Percentiles rank a stretch among this genome's conserved stretches.
phyloP scores from a whole-genome alignment of 805 yeast genomes.

The Jamesozyma rosinii region DNA sequence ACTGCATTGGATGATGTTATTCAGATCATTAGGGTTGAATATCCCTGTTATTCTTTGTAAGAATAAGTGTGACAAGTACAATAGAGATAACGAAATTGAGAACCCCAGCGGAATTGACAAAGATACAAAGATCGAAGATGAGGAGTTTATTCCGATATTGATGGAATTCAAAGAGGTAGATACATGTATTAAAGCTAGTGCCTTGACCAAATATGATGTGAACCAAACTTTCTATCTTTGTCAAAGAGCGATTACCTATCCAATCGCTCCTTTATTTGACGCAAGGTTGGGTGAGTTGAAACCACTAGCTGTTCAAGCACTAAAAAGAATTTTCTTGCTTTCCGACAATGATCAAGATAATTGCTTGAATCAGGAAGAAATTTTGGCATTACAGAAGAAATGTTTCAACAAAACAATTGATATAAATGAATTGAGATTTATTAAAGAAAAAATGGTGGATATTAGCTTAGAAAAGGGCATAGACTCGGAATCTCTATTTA shows the following conservation, averaged over 20 bases:
- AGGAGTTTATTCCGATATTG: constrained; percentile 76
- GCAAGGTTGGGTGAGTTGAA: constrained; percentile 80
- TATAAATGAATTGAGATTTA: constrained; percentile 39
- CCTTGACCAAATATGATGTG: constrained; percentile 73
- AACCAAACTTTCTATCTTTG: constrained; percentile 82
- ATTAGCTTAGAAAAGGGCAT: not conserved
- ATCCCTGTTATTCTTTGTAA: constrained; percentile 87
- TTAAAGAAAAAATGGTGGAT: constrained; percentile 31
- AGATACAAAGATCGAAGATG: constrained; percentile 47
- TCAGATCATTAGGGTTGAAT: constrained; percentile 88
- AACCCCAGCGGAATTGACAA: not conserved
- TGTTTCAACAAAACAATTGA: constrained; percentile 60
- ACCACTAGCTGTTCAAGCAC: constrained; percentile 64
- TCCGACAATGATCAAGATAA: constrained; percentile 92
- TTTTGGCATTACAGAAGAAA: constrained; percentile 56
- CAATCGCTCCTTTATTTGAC: constrained; percentile 86
- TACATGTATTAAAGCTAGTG: constrained; percentile 81
- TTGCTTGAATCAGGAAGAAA: constrained; percentile 58
- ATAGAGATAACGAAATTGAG: constrained; percentile 5
- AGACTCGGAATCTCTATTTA: constrained; percentile 28
- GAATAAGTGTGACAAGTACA: constrained; percentile 54
- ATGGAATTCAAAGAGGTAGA: constrained; percentile 92
- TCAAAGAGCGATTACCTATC: constrained; percentile 86
- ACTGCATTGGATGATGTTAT: constrained; percentile 88
- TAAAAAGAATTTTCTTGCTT: constrained; percentile 71